A percentile compares a stretch with the other conserved stretches of the same genome.
Conservation (phyloP, 2,329 filamentous ascomycete genomes). For the Biscogniauxia sp. region DNA sequence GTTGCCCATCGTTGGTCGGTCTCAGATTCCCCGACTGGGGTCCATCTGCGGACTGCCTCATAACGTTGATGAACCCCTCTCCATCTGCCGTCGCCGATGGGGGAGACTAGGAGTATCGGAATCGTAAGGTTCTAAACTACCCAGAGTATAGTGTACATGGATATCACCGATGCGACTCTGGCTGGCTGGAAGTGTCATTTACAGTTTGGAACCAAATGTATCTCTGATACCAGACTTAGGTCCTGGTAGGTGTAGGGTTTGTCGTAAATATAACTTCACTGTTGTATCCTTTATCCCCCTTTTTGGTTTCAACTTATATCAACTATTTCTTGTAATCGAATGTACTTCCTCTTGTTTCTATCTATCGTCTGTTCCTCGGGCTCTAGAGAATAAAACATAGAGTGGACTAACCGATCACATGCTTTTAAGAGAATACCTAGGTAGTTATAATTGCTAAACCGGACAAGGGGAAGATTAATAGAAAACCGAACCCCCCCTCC, state of each 20-base stretch:
- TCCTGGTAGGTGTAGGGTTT: neutral
- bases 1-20: slow-evolving; percentile 15
- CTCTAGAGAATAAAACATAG: neutral
- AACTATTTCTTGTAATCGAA: too few relatives aligned
- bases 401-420: neutral
- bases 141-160: neutral
- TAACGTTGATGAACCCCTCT: neutral
- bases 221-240: too few relatives aligned
- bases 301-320: neutral
- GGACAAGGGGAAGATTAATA: neutral
- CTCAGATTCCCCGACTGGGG: slow-evolving; percentile 20
- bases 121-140: neutral
- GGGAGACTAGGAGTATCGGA: neutral
- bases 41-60: neutral
- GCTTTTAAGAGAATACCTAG: neutral
- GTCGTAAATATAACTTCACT: neutral
- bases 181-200: neutral
- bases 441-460: neutral
- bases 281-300: neutral
- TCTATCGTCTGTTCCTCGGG: neutral
- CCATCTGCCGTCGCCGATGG: neutral
- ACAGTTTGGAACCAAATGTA: neutral
- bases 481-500: neutral
- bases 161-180: neutral
- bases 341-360: neutral